Conservation (phyloP, 805 yeast genomes). For the Cyberlindnera misumaiensis region DNA sequence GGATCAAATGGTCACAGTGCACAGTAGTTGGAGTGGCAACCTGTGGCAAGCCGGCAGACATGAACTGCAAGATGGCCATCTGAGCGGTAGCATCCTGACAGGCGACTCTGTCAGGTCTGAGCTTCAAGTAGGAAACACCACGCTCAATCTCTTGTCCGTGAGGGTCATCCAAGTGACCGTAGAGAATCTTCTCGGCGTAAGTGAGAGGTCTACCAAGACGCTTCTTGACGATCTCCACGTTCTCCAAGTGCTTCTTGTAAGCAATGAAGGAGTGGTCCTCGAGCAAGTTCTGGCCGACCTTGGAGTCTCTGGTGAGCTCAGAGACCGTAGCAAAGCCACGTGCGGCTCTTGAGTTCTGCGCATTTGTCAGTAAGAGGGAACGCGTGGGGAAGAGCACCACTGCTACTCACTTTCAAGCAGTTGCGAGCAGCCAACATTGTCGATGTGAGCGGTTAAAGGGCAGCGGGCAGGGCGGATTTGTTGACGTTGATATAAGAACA, state of each 20-base stretch:
- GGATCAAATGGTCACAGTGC: conserved; percentile 97
- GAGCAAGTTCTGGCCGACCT: conserved; percentile 73
- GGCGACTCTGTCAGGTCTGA: conserved; percentile 96
- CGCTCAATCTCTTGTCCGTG: conserved; percentile 79
- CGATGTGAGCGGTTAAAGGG: background rate
- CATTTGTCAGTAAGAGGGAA: no score
- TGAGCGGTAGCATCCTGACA: conserved; percentile 99
- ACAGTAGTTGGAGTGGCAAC: conserved; percentile 95
- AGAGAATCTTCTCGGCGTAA: conserved; percentile 89
- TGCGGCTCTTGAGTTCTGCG: conserved; percentile 13
- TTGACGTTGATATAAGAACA: background rate
- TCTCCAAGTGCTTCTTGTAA: conserved; percentile 87
- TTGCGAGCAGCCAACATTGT: conserved; percentile 18
- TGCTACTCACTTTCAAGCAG: conserved; percentile 5
- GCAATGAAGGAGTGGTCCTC: conserved; percentile 82
- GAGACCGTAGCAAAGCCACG: conserved; percentile 38
- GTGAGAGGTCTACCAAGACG: conserved; percentile 87
- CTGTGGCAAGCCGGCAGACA: conserved; percentile 88
- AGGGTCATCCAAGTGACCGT: conserved; percentile 93
- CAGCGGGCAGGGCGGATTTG: background rate
- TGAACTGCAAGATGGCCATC: conserved; percentile 94
- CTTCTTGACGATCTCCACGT: conserved; percentile 74
- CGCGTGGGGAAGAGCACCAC: no score
- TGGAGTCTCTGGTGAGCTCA: conserved; percentile 52
- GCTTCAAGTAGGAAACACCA: conserved; percentile 86